These are phyloP conservation scores for Arachnomyces sp. DNA, from an alignment of 2,329 filamentous ascomycete genomes.

Conservation along the genomic window DNA sequence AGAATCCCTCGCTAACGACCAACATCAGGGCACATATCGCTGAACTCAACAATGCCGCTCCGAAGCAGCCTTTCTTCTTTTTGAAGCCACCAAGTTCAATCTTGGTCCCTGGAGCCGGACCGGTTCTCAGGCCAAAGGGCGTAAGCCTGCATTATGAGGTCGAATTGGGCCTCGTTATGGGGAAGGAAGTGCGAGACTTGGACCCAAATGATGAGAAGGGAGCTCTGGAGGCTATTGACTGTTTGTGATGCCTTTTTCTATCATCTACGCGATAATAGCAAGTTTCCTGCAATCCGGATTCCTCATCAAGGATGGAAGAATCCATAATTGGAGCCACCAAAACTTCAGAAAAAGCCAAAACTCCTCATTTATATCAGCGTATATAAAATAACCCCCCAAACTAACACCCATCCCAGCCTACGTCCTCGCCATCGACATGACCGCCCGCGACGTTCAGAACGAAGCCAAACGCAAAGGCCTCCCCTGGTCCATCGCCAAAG, in stretches of 20 bases:
- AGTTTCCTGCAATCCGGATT: too few relatives aligned
- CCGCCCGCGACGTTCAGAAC: constrained; percentile 86
- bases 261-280: too few relatives aligned
- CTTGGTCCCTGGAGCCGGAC: constrained; percentile 66
- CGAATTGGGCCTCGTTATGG: constrained; percentile 83
- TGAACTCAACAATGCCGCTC: constrained; percentile 77
- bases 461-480: constrained; percentile 96
- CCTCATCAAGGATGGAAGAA: too few relatives aligned
- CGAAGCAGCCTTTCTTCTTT: constrained; percentile 98
- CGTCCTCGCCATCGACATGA: constrained; percentile 92
- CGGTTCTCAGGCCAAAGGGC: constrained; percentile 72
- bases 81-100: constrained; percentile 87
- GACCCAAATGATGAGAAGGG: constrained; percentile 62
- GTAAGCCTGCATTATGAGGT: constrained; percentile 90
- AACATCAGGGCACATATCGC: constrained; percentile 71
- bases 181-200: constrained; percentile 69
- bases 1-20: constrained; percentile 5
- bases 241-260: constrained; percentile 37
- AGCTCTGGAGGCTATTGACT: constrained; percentile 74
- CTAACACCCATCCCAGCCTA: constrained; percentile 52
- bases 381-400: background rate
- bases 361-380: too few relatives aligned
- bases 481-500: constrained; percentile 93
- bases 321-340: too few relatives aligned
- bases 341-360: too few relatives aligned